Conservation (phyloP, 306 rosid genomes). For the Vicia sativa region DNA sequence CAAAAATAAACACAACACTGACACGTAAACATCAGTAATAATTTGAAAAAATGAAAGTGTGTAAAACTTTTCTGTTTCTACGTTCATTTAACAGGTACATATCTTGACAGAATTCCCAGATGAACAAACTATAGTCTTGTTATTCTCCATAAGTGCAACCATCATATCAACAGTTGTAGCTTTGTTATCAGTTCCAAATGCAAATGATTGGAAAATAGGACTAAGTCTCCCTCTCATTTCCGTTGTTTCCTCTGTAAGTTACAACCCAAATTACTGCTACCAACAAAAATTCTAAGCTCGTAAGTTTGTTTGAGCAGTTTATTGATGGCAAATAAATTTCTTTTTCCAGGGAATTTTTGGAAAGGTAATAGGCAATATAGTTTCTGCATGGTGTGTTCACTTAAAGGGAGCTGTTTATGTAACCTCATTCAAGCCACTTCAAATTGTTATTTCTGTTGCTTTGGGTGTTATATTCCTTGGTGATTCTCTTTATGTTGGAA, state of each 20-base stretch:
- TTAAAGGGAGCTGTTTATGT: constrained; percentile 72
- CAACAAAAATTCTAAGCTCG: background rate
- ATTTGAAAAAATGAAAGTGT: background rate
- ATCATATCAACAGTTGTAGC: constrained; percentile 54
- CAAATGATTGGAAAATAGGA: constrained; percentile 74
- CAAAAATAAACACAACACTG: background rate
- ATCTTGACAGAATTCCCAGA: constrained; percentile 83
- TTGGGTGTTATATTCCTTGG: constrained; percentile 78
- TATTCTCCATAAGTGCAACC: constrained; percentile 60
- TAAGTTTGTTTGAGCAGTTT: constrained; percentile 12
- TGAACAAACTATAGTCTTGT: constrained; percentile 70
- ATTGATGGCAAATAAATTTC: constrained; percentile 8
- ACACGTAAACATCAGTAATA: background rate
- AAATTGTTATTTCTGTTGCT: constrained; percentile 72
- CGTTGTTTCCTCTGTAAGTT: constrained; percentile 79
- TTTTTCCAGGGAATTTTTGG: constrained; percentile 67
- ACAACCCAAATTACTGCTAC: background rate
- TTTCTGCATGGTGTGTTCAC: constrained; percentile 68
- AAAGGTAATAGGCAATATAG: constrained; percentile 62
- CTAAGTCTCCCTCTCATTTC: constrained; percentile 61
- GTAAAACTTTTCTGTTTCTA: background rate
- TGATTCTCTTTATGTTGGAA: constrained; percentile 79
- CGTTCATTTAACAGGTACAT: constrained; percentile 53
- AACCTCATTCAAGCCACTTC: constrained; percentile 86
- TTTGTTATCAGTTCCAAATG: constrained; percentile 50